Evolutionary conservation across 805 yeast species (phyloP).

Genomic region (Jamesozyma gamospora): DNA sequence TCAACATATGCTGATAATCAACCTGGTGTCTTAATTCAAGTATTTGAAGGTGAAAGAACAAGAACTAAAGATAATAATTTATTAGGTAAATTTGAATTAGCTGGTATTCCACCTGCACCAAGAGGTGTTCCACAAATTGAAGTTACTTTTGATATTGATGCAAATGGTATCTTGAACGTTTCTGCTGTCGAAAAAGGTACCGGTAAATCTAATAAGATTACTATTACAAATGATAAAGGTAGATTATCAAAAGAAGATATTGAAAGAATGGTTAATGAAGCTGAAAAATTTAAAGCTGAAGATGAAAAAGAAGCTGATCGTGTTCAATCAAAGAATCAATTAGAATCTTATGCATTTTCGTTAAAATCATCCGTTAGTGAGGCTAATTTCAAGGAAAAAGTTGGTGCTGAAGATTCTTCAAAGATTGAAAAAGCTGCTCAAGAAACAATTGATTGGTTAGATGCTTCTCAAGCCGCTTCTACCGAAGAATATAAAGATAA

Average conservation of each 20-base stretch:
- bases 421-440: conserved; percentile 69
- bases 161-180: conserved; percentile 94
- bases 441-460: conserved; percentile 86
- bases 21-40: conserved; percentile 97
- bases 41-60: conserved; percentile 96
- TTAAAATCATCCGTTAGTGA: conserved; percentile 75
- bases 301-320: conserved; percentile 92
- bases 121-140: conserved; percentile 98
- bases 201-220: conserved; percentile 93
- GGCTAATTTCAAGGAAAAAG: conserved; percentile 71
- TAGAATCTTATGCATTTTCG: conserved; percentile 91
- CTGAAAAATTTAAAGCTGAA: conserved; percentile 94
- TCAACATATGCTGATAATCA: conserved; percentile 97
- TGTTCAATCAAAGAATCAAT: conserved; percentile 86
- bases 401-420: conserved; percentile 58
- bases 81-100: conserved; percentile 91
- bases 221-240: conserved; percentile 98
- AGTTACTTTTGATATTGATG: conserved; percentile 94
- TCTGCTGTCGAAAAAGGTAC: conserved; percentile 97
- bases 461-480: conserved; percentile 83
- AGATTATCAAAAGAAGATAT: conserved; percentile 96
- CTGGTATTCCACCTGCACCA: conserved; percentile 98
- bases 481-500: conserved; percentile 85
- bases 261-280: conserved; percentile 95
- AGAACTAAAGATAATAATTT: conserved; percentile 92